phyloP scores from a whole-genome alignment of 257 asterid species.

The Primulina huaijiensis region DNA sequence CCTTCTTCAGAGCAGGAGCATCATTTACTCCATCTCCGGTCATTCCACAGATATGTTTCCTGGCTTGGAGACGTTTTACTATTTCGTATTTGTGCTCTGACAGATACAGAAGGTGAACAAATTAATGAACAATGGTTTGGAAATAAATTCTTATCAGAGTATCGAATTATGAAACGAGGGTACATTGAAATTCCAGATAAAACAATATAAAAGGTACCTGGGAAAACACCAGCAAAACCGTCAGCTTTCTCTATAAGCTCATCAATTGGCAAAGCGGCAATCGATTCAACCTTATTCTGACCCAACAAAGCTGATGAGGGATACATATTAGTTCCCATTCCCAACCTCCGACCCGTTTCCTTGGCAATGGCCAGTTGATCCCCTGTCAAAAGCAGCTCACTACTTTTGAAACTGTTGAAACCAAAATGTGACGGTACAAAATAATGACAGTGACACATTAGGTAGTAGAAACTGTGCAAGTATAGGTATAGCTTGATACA shows the following conservation, averaged over 20 bases:
- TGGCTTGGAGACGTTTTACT: slow-evolving; percentile 93
- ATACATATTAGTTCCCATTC: slow-evolving; percentile 99
- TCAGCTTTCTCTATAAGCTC: slow-evolving; percentile 98
- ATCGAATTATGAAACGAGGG: too few species aligned
- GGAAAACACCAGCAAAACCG: slow-evolving; percentile 98
- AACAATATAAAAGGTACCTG: slow-evolving; percentile 44
- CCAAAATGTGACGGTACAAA: too few species aligned
- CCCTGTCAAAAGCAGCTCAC: slow-evolving; percentile 38
- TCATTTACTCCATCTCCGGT: slow-evolving; percentile 98
- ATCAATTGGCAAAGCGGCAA: slow-evolving; percentile 81
- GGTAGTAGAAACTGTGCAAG: too few species aligned
- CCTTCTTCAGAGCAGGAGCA: slow-evolving; percentile 96
- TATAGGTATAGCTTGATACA: too few species aligned
- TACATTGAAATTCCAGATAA: too few species aligned
- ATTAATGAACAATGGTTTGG: too few species aligned
- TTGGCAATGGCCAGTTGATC: slow-evolving; percentile 97
- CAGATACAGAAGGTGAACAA: not conserved
- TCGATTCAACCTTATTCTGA: slow-evolving; percentile 89
- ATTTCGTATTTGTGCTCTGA: slow-evolving; percentile 96
- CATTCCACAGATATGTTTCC: slow-evolving; percentile 98
- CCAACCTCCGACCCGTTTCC: slow-evolving; percentile 93
- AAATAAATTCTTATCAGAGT: too few species aligned
- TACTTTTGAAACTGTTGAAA: too few species aligned
- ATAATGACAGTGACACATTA: too few species aligned
- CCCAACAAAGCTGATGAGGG: slow-evolving; percentile 96